Base-by-base conservation (phyloP, 331 rosid genomes). In the Malus hybrid region DNA sequence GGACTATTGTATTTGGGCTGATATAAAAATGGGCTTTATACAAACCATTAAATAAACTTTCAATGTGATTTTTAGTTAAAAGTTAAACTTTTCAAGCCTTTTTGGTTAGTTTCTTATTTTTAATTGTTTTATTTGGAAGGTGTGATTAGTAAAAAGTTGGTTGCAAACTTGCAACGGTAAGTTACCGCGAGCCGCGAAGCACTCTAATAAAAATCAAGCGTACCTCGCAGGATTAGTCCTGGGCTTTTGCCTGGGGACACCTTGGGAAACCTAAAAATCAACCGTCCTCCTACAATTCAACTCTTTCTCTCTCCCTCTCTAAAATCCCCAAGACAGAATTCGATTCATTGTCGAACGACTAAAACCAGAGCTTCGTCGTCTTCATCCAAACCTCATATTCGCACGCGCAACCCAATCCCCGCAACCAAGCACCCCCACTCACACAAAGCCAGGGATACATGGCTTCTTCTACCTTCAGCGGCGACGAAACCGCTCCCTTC, bases 401-500 rank as follows among this genome's bases (percentile, higher is more conserved):
- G 24, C 42, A 3, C 46, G 7, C 67, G 29, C 67, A 3, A 16
- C 24, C 36, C 70, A 65, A 19, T 65, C 50, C 48, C 28, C 50
- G 48, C 20, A 65, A 32, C 70, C 29, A 66, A 10, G n/a, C 70
- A n/a, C 70, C 12, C 52, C 46, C 20, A 20, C n/a, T 10, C 10
- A 14, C 56, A 42, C 2, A 19, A n/a, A 50, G 24, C 24, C 19
- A 44, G 65, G 33, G 55, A 68, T 6, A 75, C 55, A 84, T 84
- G 88, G 77, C 77, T 44, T 65, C 80, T 12, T 54, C 85, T 10
- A 0, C 85, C 70, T 87, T 86, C 83, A 84, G 88, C 70, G 90
- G 90, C 72, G 92, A 88, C 59, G 92, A 88, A 76, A 88, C 92
- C 22, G 88, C 92, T 70, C 92, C 92, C 6, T 88, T 85, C 85